Evolutionary conservation across 352 stramenopile genomes (phyloP), one percentile per base, ranked within the genome.

Genomic region (Phytopythium mirpurense): DNA sequence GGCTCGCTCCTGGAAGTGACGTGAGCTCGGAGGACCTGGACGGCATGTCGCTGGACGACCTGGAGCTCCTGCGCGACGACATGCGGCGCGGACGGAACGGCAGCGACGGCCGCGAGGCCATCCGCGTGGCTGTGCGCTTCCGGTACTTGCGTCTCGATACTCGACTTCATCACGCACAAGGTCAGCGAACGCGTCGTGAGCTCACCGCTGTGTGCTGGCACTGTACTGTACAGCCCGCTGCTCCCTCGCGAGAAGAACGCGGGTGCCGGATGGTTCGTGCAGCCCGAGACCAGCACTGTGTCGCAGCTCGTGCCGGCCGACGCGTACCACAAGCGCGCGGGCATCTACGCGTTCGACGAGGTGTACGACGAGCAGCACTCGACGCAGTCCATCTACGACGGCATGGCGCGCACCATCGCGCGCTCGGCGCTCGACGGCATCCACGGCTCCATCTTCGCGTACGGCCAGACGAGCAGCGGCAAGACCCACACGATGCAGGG

Each of bases 361-460:
- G 68, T 84, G 18, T 82, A 82, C 36, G 56, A 68, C 24, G 60
- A 59, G 3, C 38, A 70, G 12, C 63, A 78, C 54, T 82, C 73
- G 27, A 84, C 73, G 29, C 36, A 52, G 62, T 59, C 49, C 19
- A 78, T 94, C 21, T 94, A 91, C 54, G 78, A 90, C 46, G 66
- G 76, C 27, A 54, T 92, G 6, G 82, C 81, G 0, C 54, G 68
- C 18, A 86, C 78, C 14, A 80, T 82, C 27, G 72, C 86, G 14
- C 70, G 83, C 9, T 86, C 78, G 23, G 84, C 84, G 14, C 67
- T 84, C 50, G 64, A 86, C 48, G 79, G 82, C 5, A 86, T 77
- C 52, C 87, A 94, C 56, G 86, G 79, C 15, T 88, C 84, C 11
- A 81, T 91, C 45, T 91, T 94, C 45, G 84, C 80, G 5, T 94